A percentile compares a stretch with the other conserved stretches of the same genome.
phyloP scores from a whole-genome alignment of 1,139 yeast genomes.

The Suhomyces panamericanus region DNA sequence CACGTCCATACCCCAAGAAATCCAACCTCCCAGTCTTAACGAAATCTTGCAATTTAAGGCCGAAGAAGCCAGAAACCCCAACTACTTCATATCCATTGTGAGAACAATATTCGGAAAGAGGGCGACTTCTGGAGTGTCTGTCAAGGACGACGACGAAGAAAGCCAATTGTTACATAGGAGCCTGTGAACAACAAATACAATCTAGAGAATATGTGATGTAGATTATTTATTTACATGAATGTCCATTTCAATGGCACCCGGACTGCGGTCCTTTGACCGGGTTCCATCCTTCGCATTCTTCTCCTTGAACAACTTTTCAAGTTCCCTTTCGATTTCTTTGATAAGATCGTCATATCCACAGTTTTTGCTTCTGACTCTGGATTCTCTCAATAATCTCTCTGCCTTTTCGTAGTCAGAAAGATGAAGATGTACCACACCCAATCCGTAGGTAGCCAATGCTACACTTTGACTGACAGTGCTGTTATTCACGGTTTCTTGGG shows the following conservation, averaged over 20 bases:
- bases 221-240: slow-evolving; percentile 12
- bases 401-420: slow-evolving; percentile 56
- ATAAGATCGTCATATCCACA: slow-evolving; percentile 66
- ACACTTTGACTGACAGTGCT: slow-evolving; percentile 52
- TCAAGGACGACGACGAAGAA: slow-evolving; percentile 12
- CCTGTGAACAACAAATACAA: neutral
- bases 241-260: slow-evolving; percentile 14
- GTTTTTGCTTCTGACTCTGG: slow-evolving; percentile 69
- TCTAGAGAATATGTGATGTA: neutral
- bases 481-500: slow-evolving; percentile 29
- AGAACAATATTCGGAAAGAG: slow-evolving; percentile 2
- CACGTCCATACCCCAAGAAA: slow-evolving; percentile 33
- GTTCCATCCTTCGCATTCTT: slow-evolving; percentile 23
- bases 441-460: slow-evolving; percentile 80
- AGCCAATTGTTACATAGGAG: slow-evolving; percentile 11
- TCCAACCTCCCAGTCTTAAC: slow-evolving; percentile 42
- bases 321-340: slow-evolving; percentile 64
- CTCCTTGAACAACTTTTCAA: slow-evolving; percentile 60
- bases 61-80: slow-evolving; percentile 9
- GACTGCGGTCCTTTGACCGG: neutral
- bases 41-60: slow-evolving; percentile 33
- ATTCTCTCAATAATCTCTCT: slow-evolving; percentile 61
- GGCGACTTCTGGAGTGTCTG: neutral
- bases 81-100: neutral
- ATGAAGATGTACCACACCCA: slow-evolving; percentile 77